Conservation (phyloP, 306 rosid species). For the Cicer bijugum region DNA sequence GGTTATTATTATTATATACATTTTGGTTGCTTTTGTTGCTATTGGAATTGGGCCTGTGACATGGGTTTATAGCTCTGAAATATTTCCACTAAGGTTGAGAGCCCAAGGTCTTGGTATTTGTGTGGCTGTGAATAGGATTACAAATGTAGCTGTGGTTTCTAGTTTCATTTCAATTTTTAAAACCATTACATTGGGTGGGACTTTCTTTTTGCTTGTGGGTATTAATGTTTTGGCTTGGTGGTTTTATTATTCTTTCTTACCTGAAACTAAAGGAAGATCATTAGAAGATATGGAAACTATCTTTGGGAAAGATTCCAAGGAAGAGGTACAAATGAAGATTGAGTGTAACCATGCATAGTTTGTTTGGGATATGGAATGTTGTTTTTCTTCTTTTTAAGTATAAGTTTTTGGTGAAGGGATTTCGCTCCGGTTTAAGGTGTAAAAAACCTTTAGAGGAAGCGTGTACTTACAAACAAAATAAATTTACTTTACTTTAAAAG, state of each 20-base stretch:
- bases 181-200: constrained; percentile 71
- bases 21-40: constrained; percentile 56
- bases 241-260: constrained; percentile 66
- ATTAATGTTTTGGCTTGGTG: constrained; percentile 53
- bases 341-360: constrained; percentile 1
- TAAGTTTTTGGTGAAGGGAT: background rate
- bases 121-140: constrained; percentile 64
- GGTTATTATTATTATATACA: constrained; percentile 48
- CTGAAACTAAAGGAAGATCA: constrained; percentile 78
- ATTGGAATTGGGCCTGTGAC: constrained; percentile 76
- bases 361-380: background rate
- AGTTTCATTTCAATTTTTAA: constrained; percentile 62
- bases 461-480: background rate
- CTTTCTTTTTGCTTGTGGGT: constrained; percentile 62
- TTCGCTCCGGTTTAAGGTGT: background rate
- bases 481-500: background rate
- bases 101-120: constrained; percentile 69
- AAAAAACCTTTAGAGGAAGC: background rate
- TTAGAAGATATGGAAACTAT: constrained; percentile 74
- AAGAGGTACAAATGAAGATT: background rate
- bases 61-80: constrained; percentile 81
- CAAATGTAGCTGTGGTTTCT: constrained; percentile 53
- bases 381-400: no score
- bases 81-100: constrained; percentile 67
- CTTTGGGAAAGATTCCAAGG: constrained; percentile 38